Conservation (phyloP, 75 land plant genomes). For the Pinus tabuliformis region DNA sequence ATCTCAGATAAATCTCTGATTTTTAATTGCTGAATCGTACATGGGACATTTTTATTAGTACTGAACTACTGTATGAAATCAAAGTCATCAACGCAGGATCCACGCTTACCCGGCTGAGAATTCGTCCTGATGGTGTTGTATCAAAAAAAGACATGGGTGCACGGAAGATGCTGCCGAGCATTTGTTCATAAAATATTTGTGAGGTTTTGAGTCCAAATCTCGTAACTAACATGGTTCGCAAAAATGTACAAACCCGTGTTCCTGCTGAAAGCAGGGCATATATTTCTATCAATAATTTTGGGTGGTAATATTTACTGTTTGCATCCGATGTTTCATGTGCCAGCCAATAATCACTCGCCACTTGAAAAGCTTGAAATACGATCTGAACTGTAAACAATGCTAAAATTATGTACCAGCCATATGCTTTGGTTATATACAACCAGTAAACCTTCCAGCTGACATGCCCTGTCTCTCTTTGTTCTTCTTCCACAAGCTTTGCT, state of each 20-base stretch:
- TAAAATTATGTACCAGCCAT: constrained; percentile 70
- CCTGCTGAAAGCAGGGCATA: constrained; percentile 56
- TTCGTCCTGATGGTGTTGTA: constrained; percentile 97
- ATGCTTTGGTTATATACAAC: constrained; percentile 80
- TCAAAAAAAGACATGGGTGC: constrained; percentile 99
- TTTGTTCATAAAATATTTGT: constrained; percentile 68
- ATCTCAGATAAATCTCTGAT: not conserved
- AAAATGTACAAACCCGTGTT: constrained; percentile 36
- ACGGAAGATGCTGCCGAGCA: constrained; percentile 76
- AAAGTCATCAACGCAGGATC: not conserved
- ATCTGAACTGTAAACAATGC: constrained; percentile 45
- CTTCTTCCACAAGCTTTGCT: constrained; percentile 84
- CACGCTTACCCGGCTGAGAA: constrained; percentile 82
- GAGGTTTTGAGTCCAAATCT: constrained; percentile 72
- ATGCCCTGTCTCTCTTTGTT: constrained; percentile 81
- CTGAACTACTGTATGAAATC: not conserved
- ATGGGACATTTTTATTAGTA: not conserved
- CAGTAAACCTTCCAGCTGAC: constrained; percentile 72
- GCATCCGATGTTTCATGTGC: constrained; percentile 80
- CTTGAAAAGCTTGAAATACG: constrained; percentile 56
- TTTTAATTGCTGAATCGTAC: not conserved
- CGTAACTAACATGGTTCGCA: constrained; percentile 41
- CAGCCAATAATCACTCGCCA: constrained; percentile 92
- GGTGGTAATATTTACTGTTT: constrained; percentile 32
- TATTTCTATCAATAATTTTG: constrained; percentile 56